A percentile compares a stretch with the other conserved stretches of the same genome.
Evolutionary conservation across 495 filamentous ascomycete genomes (phyloP).

Genomic region (Penicillium arizonense): DNA sequence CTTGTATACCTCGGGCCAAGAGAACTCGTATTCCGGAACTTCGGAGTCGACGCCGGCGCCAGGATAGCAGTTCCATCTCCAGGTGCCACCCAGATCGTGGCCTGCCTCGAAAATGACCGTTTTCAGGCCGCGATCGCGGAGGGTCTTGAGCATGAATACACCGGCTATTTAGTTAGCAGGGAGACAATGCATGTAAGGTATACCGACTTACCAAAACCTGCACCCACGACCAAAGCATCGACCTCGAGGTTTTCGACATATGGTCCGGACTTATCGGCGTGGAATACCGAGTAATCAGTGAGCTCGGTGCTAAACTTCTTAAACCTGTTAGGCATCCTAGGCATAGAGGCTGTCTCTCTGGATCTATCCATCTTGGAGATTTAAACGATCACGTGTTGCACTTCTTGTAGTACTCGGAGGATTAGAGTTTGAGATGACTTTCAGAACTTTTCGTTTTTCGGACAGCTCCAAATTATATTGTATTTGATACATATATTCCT

Average conservation of each 20-base stretch:
- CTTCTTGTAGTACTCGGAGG: not conserved
- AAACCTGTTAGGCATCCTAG: not conserved
- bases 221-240: conserved; percentile 52
- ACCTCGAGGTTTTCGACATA: conserved; percentile 31
- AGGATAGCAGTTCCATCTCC: conserved; percentile 54
- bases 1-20: conserved; percentile 50
- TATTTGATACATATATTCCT: not conserved
- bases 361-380: not conserved
- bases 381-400: not conserved
- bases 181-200: not conserved
- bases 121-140: conserved; percentile 26
- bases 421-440: not conserved
- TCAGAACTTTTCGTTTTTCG: not conserved
- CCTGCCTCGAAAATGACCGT: conserved; percentile 43
- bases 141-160: conserved; percentile 30
- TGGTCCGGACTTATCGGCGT: conserved; percentile 10
- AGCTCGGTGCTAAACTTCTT: conserved; percentile 16
- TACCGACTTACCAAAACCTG: conserved; percentile 37
- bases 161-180: conserved; percentile 8
- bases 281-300: conserved; percentile 8
- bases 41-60: conserved; percentile 47
- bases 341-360: not conserved
- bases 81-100: conserved; percentile 44
- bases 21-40: conserved; percentile 51
- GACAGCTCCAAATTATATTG: not conserved